A percentile compares a stretch with the other conserved stretches of the same genome.
These are phyloP conservation scores for Physcia stellaris DNA, from an alignment of 495 filamentous ascomycete genomes.

Conservation along the genomic window DNA sequence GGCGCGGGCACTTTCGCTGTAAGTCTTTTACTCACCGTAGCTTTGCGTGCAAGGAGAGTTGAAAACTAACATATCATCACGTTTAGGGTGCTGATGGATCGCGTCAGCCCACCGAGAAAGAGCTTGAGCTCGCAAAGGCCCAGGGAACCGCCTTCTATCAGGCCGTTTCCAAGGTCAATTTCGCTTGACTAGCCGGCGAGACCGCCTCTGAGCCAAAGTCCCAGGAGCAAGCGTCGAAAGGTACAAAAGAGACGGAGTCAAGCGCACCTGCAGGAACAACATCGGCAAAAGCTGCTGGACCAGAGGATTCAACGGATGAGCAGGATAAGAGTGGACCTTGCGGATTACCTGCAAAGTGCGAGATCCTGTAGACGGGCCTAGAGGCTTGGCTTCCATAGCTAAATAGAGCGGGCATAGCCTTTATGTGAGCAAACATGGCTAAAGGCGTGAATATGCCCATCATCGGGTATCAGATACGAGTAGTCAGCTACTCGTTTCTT, in stretches of 20 bases:
- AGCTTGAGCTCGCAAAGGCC: slow-evolving; percentile 61
- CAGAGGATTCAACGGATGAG: slow-evolving; percentile 1
- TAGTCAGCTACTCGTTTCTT: no score
- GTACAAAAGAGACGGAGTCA: slow-evolving; percentile 10
- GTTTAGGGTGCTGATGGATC: slow-evolving; percentile 51
- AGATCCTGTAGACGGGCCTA: slow-evolving; percentile 33
- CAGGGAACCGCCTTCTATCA: slow-evolving; percentile 86
- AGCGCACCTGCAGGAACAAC: slow-evolving; percentile 15
- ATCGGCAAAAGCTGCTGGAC: slow-evolving; percentile 4
- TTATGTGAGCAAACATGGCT: no score
- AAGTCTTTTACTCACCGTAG: slow-evolving; percentile 18
- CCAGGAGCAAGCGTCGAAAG: slow-evolving; percentile 20
- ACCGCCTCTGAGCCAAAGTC: slow-evolving; percentile 9
- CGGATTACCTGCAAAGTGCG: slow-evolving; percentile 55
- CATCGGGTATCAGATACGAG: no score
- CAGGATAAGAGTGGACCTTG: slow-evolving; percentile 44
- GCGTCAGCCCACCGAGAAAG: slow-evolving; percentile 58
- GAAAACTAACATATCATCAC: slow-evolving; percentile 4
- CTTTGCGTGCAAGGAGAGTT: background rate
- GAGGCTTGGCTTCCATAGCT: no score
- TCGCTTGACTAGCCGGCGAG: background rate
- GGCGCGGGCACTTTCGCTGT: slow-evolving; percentile 87
- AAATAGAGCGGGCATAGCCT: no score
- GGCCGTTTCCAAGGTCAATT: slow-evolving; percentile 47
- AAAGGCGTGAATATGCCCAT: no score